phyloP scores from a whole-genome alignment of 2,329 filamentous ascomycete genomes.

The Akanthomyces muscarius region DNA sequence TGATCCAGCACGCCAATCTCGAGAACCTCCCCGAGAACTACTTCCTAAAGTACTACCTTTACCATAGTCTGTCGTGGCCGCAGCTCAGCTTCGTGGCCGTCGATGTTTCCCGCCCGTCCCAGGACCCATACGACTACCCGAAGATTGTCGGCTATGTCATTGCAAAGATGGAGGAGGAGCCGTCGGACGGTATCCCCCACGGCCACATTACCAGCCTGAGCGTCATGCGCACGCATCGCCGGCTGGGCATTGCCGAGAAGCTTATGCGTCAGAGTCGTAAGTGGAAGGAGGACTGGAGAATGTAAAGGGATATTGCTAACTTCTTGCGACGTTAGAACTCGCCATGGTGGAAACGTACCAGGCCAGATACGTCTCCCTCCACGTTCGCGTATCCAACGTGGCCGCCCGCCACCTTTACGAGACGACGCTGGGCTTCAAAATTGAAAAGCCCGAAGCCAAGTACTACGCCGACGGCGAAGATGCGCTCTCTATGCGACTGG shows the following conservation, averaged over 20 bases:
- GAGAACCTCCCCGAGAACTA: slow-evolving; percentile 99
- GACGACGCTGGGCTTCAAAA: slow-evolving; percentile 83
- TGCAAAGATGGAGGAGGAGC: slow-evolving; percentile 99
- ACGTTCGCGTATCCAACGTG: slow-evolving; percentile 90
- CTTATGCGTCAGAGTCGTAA: slow-evolving; percentile 92
- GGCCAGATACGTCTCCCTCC: slow-evolving; percentile 89
- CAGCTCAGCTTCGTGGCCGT: slow-evolving; percentile 96
- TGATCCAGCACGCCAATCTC: slow-evolving; percentile 97
- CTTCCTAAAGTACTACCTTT: slow-evolving; percentile 99
- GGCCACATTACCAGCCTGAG: slow-evolving; percentile 94
- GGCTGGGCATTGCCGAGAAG: slow-evolving; percentile 92
- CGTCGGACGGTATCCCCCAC: slow-evolving; percentile 82
- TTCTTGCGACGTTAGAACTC: slow-evolving; percentile 33
- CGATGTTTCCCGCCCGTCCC: slow-evolving; percentile 75
- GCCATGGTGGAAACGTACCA: slow-evolving; percentile 96
- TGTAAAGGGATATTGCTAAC: neutral
- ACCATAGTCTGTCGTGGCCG: slow-evolving; percentile 97
- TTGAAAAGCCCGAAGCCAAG: slow-evolving; percentile 79
- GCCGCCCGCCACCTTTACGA: slow-evolving; percentile 91
- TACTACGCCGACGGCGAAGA: slow-evolving; percentile 99
- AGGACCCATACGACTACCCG: slow-evolving; percentile 80
- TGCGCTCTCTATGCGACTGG: slow-evolving; percentile 89
- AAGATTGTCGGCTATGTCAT: slow-evolving; percentile 99
- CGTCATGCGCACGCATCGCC: slow-evolving; percentile 92
- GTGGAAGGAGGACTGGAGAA: slow-evolving; percentile 33